Conservation (phyloP, 1,284 basidiomycete species). For the Lentinula novae-zelandiae region DNA sequence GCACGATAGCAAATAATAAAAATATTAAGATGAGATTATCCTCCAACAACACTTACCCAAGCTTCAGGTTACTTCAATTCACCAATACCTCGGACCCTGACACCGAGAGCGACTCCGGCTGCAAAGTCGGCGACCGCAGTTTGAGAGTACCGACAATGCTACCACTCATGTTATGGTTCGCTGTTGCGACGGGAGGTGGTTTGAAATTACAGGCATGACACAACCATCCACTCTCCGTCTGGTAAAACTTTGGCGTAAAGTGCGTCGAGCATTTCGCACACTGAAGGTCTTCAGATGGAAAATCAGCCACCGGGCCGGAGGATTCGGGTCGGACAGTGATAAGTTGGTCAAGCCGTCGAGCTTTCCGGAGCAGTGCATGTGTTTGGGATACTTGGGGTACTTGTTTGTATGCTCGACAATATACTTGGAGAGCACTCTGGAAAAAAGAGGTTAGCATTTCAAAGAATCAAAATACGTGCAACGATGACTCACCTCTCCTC, state of each 20-base stretch:
- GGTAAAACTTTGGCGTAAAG: slow-evolving; percentile 38
- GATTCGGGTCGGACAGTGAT: slow-evolving; percentile 30
- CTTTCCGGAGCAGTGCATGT: slow-evolving; percentile 84
- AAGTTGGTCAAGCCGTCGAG: slow-evolving; percentile 72
- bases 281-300: slow-evolving; percentile 18
- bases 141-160: not conserved
- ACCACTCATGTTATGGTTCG: not conserved
- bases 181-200: not conserved
- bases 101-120: not conserved
- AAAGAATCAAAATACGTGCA: not conserved
- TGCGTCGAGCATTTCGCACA: slow-evolving; percentile 33
- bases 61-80: not conserved
- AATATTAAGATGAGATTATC: no score
- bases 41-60: no score
- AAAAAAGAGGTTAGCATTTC: slow-evolving; percentile 4
- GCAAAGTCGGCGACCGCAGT: not conserved
- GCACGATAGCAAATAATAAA: not conserved
- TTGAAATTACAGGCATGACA: slow-evolving; percentile 47
- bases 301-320: not conserved
- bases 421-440: slow-evolving; percentile 82
- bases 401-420: slow-evolving; percentile 81
- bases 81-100: not conserved
- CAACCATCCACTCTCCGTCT: slow-evolving; percentile 26
- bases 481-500: slow-evolving; percentile 57
- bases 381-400: slow-evolving; percentile 58